phyloP scores from a whole-genome alignment of 1,139 yeast species.

The Hyphopichia buzzinii region DNA sequence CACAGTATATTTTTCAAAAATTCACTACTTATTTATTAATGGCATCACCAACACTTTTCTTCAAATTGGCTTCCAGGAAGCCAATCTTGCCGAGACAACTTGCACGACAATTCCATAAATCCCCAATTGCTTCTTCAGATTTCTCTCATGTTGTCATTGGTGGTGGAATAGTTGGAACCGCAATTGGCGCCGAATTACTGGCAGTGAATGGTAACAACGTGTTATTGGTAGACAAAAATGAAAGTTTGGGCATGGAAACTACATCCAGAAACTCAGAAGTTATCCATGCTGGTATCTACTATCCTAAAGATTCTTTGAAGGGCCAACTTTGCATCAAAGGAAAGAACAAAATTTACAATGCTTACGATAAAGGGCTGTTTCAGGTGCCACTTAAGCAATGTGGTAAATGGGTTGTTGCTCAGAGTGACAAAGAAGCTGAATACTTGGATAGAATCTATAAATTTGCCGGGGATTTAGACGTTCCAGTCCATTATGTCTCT shows the following conservation, averaged over 20 bases:
- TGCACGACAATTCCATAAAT: not conserved
- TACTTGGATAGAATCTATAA: conserved; percentile 52
- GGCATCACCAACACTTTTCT: too few species aligned
- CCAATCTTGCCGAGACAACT: too few species aligned
- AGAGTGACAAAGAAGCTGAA: conserved; percentile 59
- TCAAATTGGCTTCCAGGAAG: too few species aligned
- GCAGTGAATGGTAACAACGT: conserved; percentile 44
- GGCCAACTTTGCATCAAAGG: conserved; percentile 73
- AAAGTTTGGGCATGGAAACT: conserved; percentile 70
- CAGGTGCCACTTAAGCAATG: conserved; percentile 57
- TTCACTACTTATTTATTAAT: too few species aligned
- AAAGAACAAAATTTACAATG: conserved; percentile 59
- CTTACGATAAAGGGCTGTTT: conserved; percentile 41
- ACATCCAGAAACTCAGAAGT: conserved; percentile 89
- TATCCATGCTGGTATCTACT: conserved; percentile 86
- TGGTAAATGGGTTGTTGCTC: conserved; percentile 92
- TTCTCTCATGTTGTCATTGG: conserved; percentile 83
- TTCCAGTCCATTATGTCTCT: conserved; percentile 60
- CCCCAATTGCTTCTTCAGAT: conserved; percentile 30
- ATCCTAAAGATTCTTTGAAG: conserved; percentile 67
- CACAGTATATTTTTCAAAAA: too few species aligned
- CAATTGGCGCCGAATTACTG: conserved; percentile 71
- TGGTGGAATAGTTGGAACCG: conserved; percentile 85
- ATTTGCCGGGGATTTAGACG: conserved; percentile 51
- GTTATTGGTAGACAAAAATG: conserved; percentile 66